A percentile compares a stretch with the other conserved stretches of the same genome.
phyloP scores from a whole-genome alignment of 2,329 filamentous ascomycete genomes.

The Beauveria medogensis region DNA sequence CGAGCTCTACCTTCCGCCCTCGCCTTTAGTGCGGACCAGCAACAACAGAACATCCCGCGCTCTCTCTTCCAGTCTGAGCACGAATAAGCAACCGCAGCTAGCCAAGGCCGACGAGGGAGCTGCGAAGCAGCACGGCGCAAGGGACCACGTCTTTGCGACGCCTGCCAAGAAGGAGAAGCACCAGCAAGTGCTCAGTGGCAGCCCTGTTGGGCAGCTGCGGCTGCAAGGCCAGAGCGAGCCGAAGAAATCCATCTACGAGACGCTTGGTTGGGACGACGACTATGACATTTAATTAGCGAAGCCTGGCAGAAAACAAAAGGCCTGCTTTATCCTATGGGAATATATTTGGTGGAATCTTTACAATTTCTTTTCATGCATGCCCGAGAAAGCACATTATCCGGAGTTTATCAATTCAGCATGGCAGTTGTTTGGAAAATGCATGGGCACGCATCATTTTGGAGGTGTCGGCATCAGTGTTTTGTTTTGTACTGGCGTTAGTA shows the following conservation, averaged over 20 bases:
- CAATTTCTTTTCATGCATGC: neutral
- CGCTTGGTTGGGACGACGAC: constrained; percentile 52
- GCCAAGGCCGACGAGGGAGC: constrained; percentile 13
- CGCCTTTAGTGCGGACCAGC: constrained; percentile 27
- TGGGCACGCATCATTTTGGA: neutral
- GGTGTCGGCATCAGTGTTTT: neutral
- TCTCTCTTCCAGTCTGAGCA: constrained; percentile 13
- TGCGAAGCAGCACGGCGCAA: neutral
- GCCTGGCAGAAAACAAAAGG: neutral
- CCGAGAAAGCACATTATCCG: neutral
- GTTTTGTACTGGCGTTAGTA: neutral
- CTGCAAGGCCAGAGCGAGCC: constrained; percentile 13
- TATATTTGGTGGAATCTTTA: neutral
- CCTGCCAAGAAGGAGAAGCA: constrained; percentile 28
- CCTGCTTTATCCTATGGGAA: neutral
- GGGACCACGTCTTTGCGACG: constrained; percentile 25
- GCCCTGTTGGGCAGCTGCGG: constrained; percentile 13
- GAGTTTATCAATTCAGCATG: neutral
- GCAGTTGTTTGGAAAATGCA: neutral
- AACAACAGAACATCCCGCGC: constrained; percentile 8
- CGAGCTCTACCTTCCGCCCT: constrained; percentile 24
- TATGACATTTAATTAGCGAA: constrained; percentile 37
- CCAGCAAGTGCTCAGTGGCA: constrained; percentile 12
- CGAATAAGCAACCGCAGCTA: neutral
- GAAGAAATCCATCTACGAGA: constrained; percentile 42